Evolutionary conservation across 768 basidiomycete genomes (phyloP), one percentile per base, ranked within the genome.

Genomic region (Steccherinum ochraceum): DNA sequence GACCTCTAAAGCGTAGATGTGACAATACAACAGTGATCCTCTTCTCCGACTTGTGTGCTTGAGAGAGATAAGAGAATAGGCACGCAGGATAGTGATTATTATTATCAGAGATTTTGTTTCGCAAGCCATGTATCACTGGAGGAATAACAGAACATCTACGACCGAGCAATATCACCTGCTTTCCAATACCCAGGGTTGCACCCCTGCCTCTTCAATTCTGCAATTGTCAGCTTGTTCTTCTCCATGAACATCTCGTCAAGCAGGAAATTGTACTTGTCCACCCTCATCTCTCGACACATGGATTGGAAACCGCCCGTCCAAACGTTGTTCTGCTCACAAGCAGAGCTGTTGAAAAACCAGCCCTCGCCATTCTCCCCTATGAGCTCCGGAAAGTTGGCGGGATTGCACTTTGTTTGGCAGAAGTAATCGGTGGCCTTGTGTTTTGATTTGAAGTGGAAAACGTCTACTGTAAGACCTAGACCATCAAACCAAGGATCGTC

Each of bases 361-460:
- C 49, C 55, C n/a, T n/a, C n/a, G 1, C 54, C 55, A 16, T 52
- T 35, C 18, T 57, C 50, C n/a, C 40, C 45, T 3, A 58, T 13
- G 5, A 69, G 57, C 39, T 66, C 64, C 5, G 58, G 55, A 50
- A 57, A 68, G 12, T 12, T 23, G 13, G 58, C 53, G n/a, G 67
- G 67, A 46, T 67, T 68, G 42, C 63, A 66, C 39, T 66, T 53
- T 13, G 19, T 16, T 10, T 62, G 60, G 24, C 67, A 72, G 11
- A 52, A 61, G 0, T 20, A 46, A 24, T 68, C 60, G 0, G 42
- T 53, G 23, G 60, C 52, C 11, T 61, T 65, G 56, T 72, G 71
- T 50, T 72, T 72, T n/a, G 53, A 58, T 16, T 63, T 61, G 57
- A 58, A 64, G 30, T 73, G 72, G 26, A 71, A 73, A 0, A 70